Evolutionary conservation across 2,329 filamentous ascomycete genomes (phyloP).

Genomic region (Sarocladium oryzae): DNA sequence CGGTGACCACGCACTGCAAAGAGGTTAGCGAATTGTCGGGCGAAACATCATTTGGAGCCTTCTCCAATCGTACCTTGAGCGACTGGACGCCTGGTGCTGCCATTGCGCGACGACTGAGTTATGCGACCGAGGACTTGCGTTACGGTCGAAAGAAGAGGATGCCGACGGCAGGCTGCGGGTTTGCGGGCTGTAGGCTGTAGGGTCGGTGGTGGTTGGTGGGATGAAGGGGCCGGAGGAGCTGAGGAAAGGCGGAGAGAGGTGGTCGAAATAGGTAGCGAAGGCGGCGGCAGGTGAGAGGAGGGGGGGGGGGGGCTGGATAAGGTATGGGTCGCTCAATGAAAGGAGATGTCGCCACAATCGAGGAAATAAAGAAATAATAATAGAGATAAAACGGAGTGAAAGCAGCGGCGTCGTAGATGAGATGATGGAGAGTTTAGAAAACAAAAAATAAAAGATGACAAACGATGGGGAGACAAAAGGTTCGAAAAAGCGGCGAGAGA

Average conservation of each 20-base stretch:
- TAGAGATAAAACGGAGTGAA: background rate
- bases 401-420: slow-evolving; percentile 1
- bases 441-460: too few relatives aligned
- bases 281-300: background rate
- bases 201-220: slow-evolving; percentile 7
- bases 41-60: background rate
- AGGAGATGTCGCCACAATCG: background rate
- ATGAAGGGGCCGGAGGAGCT: background rate
- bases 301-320: background rate
- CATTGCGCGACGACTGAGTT: slow-evolving; percentile 41
- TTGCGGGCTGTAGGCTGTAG: slow-evolving; percentile 7
- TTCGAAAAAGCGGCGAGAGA: slow-evolving; percentile 1
- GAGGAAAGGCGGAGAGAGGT: slow-evolving; percentile 3
- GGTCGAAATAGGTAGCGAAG: background rate
- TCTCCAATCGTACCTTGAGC: slow-evolving; percentile 64
- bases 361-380: background rate
- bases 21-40: slow-evolving; percentile 19
- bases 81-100: slow-evolving; percentile 82
- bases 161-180: slow-evolving; percentile 4
- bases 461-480: too few relatives aligned
- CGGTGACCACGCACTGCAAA: slow-evolving; percentile 88
- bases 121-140: background rate
- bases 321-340: background rate
- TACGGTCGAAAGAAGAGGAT: background rate
- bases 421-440: background rate